These are phyloP conservation scores for Rutstroemia sp. DNA, from an alignment of 2,329 filamentous ascomycete species.

Conservation along the genomic window DNA sequence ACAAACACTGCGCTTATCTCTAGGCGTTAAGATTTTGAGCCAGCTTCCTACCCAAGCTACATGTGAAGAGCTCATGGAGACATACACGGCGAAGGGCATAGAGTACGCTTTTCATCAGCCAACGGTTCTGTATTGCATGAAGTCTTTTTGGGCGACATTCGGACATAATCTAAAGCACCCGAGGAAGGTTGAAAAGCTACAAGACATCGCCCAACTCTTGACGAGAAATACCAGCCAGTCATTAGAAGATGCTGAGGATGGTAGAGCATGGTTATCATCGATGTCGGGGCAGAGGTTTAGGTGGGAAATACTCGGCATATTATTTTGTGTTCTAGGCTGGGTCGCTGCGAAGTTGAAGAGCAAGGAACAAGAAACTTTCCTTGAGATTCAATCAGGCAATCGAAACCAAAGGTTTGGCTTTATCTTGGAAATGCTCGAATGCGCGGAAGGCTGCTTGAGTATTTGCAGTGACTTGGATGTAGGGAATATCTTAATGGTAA, in stretches of 20 bases:
- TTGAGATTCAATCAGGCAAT: slow-evolving; percentile 18
- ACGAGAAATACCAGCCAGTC: slow-evolving; percentile 24
- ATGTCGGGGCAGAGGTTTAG: slow-evolving; percentile 25
- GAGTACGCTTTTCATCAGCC: slow-evolving; percentile 3
- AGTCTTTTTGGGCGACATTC: slow-evolving; percentile 22
- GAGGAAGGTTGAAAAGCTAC: slow-evolving; percentile 16
- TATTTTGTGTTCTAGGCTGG: slow-evolving; percentile 20
- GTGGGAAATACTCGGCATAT: slow-evolving; percentile 26
- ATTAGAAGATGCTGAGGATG: slow-evolving; percentile 23
- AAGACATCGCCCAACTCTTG: slow-evolving; percentile 18
- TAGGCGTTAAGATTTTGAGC: not conserved
- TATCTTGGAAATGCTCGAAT: slow-evolving; percentile 26
- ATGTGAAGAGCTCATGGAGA: not conserved
- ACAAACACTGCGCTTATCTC: not conserved
- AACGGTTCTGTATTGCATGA: not conserved
- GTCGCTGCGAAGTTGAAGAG: slow-evolving; percentile 15
- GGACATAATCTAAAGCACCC: slow-evolving; percentile 16
- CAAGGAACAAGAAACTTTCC: slow-evolving; percentile 20
- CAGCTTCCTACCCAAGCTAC: not conserved
- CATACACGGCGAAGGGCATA: not conserved
- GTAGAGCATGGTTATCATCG: slow-evolving; percentile 23
- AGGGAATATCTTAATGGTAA: slow-evolving; percentile 34
- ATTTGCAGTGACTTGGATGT: slow-evolving; percentile 29
- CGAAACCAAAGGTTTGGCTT: slow-evolving; percentile 21
- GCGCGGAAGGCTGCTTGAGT: slow-evolving; percentile 30